These are phyloP conservation scores for Mortierella sp. DNA, from an alignment of 371 early-diverging fungal species.

Conservation along the genomic window DNA sequence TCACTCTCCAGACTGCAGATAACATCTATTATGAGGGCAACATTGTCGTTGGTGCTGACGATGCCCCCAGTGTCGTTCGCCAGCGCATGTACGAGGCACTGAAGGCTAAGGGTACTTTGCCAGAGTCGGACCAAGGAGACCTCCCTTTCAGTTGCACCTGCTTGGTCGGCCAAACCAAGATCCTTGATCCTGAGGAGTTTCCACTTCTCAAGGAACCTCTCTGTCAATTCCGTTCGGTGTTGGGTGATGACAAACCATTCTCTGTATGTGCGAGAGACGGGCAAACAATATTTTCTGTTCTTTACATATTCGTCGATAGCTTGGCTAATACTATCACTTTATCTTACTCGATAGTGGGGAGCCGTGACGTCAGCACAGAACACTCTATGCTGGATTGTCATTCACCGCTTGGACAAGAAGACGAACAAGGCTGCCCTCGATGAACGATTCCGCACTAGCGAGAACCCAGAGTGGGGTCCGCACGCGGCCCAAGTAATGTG, in stretches of 20 bases:
- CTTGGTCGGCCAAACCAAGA: conserved; percentile 13
- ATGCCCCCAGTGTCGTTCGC: conserved; percentile 7
- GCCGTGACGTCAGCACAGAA: neutral
- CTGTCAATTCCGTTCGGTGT: neutral
- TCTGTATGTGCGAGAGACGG: neutral
- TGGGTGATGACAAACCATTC: conserved; percentile 1
- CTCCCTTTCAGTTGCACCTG: conserved; percentile 13
- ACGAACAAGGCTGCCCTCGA: neutral
- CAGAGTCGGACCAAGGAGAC: neutral
- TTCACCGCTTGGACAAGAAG: neutral
- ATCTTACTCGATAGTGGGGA: neutral
- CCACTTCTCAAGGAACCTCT: neutral
- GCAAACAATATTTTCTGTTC: neutral
- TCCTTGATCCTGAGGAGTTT: neutral
- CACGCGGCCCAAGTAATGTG: conserved; percentile 9
- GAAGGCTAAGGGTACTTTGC: neutral
- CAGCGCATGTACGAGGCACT: neutral
- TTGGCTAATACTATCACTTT: neutral
- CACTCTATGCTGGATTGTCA: conserved; percentile 7
- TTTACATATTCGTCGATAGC: neutral
- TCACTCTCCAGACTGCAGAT: conserved; percentile 1
- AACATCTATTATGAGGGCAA: neutral
- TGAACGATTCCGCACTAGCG: neutral
- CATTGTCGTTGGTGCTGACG: conserved; percentile 17
- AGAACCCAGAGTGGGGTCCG: conserved; percentile 17